These are phyloP conservation scores for Neofusicoccum parvum DNA, from an alignment of 2,329 filamentous ascomycete species.

Conservation along the genomic window DNA sequence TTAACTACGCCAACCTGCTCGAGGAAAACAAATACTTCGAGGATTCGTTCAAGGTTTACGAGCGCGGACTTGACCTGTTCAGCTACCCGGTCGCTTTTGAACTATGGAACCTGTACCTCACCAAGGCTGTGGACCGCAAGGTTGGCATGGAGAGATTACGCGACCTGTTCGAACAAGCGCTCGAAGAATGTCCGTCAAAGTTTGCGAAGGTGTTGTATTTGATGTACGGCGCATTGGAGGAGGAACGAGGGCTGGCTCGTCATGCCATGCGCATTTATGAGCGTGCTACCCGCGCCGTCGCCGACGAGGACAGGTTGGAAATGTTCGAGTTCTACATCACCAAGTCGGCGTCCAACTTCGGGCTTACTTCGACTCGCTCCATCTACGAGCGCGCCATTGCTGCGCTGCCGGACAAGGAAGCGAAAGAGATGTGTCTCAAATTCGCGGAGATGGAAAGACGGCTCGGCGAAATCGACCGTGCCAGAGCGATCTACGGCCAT, in stretches of 20 bases:
- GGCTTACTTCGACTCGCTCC: slow-evolving; percentile 86
- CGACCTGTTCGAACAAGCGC: slow-evolving; percentile 95
- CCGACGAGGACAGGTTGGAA: slow-evolving; percentile 89
- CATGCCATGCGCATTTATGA: slow-evolving; percentile 99
- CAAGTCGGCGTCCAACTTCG: slow-evolving; percentile 97
- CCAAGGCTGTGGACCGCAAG: slow-evolving; percentile 94
- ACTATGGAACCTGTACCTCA: slow-evolving; percentile 97
- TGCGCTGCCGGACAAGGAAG: slow-evolving; percentile 88
- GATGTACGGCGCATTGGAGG: slow-evolving; percentile 97
- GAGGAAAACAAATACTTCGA: slow-evolving; percentile 96
- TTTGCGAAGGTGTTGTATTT: slow-evolving; percentile 96
- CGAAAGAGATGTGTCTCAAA: slow-evolving; percentile 97
- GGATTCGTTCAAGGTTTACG: slow-evolving; percentile 96
- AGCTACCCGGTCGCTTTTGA: slow-evolving; percentile 98
- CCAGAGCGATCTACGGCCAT: slow-evolving; percentile 93
- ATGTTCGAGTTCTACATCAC: slow-evolving; percentile 99
- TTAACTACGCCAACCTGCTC: slow-evolving; percentile 95
- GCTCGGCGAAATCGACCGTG: slow-evolving; percentile 90
- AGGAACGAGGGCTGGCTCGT: slow-evolving; percentile 88
- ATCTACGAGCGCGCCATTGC: slow-evolving; percentile 97
- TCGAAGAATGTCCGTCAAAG: slow-evolving; percentile 90
- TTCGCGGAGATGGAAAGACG: slow-evolving; percentile 96
- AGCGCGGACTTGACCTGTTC: slow-evolving; percentile 95
- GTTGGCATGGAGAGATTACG: slow-evolving; percentile 92
- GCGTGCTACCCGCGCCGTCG: slow-evolving; percentile 89